A percentile compares a stretch with the other conserved stretches of the same genome.
phyloP scores from a whole-genome alignment of 2,329 filamentous ascomycete genomes.

The Orbilia quercus region DNA sequence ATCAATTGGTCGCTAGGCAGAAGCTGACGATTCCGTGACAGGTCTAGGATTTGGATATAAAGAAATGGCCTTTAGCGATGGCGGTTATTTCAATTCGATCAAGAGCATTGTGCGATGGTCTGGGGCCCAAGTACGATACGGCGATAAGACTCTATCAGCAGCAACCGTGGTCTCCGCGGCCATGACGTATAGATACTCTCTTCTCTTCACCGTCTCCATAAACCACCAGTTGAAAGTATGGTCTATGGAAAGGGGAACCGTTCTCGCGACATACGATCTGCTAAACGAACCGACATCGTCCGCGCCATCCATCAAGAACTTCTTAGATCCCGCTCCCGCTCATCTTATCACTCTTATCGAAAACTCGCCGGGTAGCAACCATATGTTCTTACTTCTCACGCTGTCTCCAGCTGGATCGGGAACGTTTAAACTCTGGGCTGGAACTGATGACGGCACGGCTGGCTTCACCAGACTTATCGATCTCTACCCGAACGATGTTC shows the following conservation, averaged over 20 bases:
- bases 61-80: constrained; percentile 60
- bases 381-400: constrained; percentile 75
- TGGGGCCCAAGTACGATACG: constrained; percentile 58
- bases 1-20: background rate
- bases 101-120: constrained; percentile 59
- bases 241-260: constrained; percentile 83
- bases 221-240: constrained; percentile 90
- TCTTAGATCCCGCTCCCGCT: constrained; percentile 59
- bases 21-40: constrained; percentile 28
- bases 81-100: constrained; percentile 58
- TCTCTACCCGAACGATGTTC: constrained; percentile 72
- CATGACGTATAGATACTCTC: constrained; percentile 62
- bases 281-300: constrained; percentile 68
- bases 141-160: constrained; percentile 58
- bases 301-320: constrained; percentile 58
- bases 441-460: constrained; percentile 69
- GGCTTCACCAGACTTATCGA: constrained; percentile 67
- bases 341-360: constrained; percentile 62
- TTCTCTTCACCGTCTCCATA: constrained; percentile 81
- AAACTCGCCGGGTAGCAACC: constrained; percentile 65
- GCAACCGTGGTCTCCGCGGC: constrained; percentile 59
- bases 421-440: constrained; percentile 90
- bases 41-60: constrained; percentile 42
- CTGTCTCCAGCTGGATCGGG: constrained; percentile 89
- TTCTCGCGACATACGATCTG: constrained; percentile 81